Evolutionary conservation across 768 basidiomycete genomes (phyloP), one percentile per base, ranked within the genome.

Genomic region (Russula virescens): DNA sequence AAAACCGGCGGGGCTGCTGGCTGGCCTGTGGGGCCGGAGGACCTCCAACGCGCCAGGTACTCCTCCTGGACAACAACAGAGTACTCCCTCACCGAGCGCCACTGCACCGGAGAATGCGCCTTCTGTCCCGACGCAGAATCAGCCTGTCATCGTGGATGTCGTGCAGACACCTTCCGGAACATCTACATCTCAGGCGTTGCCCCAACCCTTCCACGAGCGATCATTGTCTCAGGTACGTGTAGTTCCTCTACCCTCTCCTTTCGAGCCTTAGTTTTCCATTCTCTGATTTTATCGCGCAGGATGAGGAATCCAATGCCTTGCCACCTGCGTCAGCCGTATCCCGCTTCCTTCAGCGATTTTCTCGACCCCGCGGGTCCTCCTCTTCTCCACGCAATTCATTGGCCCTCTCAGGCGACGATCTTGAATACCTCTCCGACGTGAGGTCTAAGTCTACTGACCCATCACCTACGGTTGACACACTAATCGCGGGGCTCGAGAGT

Each of bases 261-360:
- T 54, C 28, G 26, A 31, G 31, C 18, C 51, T 43, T 47, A 51
- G 52, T 26, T 35, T 38, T 21, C 45, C 66, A 18, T 63, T 68
- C 5, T 65, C 69, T n/a, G 69, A 69, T 34, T 58, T 68, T 6
- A 38, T 67, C 11, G 38, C 65, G 2, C 67, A 72, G 38, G 66
- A 61, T 5, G 54, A 66, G 1, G 62, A 62, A 13, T 55, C 54
- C 4, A 61, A 70, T 31, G 51, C 68, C 13, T 64, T 67, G 3
- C 42, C 71, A 2, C 70, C 73, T 19, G 76, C 77, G 5, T 91
- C 93, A 0, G 89, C 83, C 9, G 89, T 94, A 35, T 91, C 91
- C 13, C 83, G 93, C 5, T 94, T 95, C 71, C 78, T 94, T 52
- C 84, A 81, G 54, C 83, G 90, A 52, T 89, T 95, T 72, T 85